Evolutionary conservation across 768 basidiomycete species (phyloP), one percentile per base, ranked within the genome.

Genomic region (Phylloporus sp.): DNA sequence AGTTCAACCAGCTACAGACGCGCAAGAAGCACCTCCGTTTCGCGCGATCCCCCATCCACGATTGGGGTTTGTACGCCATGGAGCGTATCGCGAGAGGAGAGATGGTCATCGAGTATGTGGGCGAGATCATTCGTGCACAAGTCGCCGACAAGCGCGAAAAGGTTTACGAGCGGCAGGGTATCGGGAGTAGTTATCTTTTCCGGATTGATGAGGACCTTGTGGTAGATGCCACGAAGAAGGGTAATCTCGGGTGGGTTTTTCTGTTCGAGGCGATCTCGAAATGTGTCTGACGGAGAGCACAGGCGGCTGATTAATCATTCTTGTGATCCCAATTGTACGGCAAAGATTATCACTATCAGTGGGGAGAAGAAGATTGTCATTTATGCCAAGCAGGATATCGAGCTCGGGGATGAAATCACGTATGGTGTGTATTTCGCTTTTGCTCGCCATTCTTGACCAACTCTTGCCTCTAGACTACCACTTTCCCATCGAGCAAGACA

Each of bases 41-140:
- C 59, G 88, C 91, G 5, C 76, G 92, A 33, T 93, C 90, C 21
- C 92, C 93, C 15, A 99, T 99, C 49, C 95, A 99, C 62, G 94
- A 95, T 58, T 99, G 95, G 89, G 96, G 96, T 5, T 64, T 99
- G 60, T 99, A 97, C 64, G 94, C 96, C 24, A 89, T 96, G 88
- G 96, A 99, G 73, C 80, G 81, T 60, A 97, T 99, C 55, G 81
- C 86, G 6, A 72, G 79, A 29, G 92, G 92, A 5, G 96, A 99
- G 71, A 97, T 99, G 93, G 95, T 99, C 24, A 97, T 98, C 68
- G 96, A 99, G 71, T 99, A 99, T 61, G 96, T 99, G 7, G 96
- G 96, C 17, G 96, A 99, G 75, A 78, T 97, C 53, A 92, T 97
- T 54, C 79, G 96, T 9, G 90, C 92, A 35, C 86, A 89, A 59